phyloP scores from a whole-genome alignment of 1,139 yeast genomes.

The Pneumocystis oryctolagi region DNA sequence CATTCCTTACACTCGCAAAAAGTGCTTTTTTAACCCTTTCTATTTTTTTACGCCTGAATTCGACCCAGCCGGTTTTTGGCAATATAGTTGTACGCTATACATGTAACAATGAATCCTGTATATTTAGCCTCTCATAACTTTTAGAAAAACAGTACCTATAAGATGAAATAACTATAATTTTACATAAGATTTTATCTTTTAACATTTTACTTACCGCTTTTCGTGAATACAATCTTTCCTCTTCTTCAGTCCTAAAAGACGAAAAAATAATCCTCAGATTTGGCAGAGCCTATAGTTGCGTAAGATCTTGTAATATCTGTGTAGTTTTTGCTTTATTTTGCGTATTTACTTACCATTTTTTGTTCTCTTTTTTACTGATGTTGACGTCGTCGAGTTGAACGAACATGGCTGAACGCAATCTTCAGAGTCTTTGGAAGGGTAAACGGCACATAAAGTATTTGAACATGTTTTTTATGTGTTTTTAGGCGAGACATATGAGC shows the following conservation, averaged over 20 bases:
- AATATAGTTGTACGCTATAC: background rate
- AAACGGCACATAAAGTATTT: conserved; percentile 1
- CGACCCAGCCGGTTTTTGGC: background rate
- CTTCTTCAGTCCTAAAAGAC: conserved; percentile 73
- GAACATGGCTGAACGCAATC: background rate
- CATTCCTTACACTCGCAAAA: too few relatives aligned
- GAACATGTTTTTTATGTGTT: background rate
- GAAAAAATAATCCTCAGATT: conserved; percentile 65
- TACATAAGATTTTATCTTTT: conserved; percentile 18
- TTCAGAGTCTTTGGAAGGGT: conserved; percentile 46
- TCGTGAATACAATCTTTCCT: conserved; percentile 61
- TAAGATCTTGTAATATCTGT: background rate
- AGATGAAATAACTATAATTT: background rate
- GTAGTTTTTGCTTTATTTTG: background rate
- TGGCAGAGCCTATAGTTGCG: conserved; percentile 30
- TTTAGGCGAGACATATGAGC: conserved; percentile 72
- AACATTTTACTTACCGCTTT: conserved; percentile 32
- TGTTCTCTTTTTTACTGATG: background rate
- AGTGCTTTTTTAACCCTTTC: too few relatives aligned
- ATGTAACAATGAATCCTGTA: background rate
- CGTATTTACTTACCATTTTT: background rate
- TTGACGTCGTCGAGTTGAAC: background rate
- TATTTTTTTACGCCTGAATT: background rate
- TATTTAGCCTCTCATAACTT: background rate
- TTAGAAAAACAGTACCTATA: background rate